Base-by-base conservation (phyloP, 1,284 basidiomycete species). In the Sporisorium reilianum region DNA sequence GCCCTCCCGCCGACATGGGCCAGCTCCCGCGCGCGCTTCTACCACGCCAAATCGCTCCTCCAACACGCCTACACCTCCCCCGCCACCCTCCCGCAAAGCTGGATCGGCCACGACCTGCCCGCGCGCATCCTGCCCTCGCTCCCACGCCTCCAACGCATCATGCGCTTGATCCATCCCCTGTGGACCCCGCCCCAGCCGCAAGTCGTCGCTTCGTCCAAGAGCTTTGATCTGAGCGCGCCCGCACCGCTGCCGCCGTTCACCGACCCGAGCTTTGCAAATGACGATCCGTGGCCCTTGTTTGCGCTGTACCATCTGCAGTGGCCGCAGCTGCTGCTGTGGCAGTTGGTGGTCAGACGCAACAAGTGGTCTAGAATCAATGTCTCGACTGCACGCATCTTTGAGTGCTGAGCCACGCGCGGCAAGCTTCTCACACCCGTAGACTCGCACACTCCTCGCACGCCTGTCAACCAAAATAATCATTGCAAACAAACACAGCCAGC, bases 101-200 rank as follows among this genome's bases (percentile, higher is more conserved):
- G 84, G 86, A 70, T 84, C 30, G 86, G 83, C 40, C 86, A 86
- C 72, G 85, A 85, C 45, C 68, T 85, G 1, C 76, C 84, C 42
- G 84, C 84, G 56, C 82, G 84, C 30, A 75, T 85, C 41, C 69
- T 85, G 14, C 85, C 84, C 16, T 8, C 50, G 4, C 5, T 36
- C 0, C 11, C 23, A 2, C 36, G 55, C 10, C 45, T 68, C 8
- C 64, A 63, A 18, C 6, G 9, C 2, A 3, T 61, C 11, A 55
- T 66, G 55, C 7, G 11, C 8, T 18, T 32, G 0, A 36, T 75
- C 36, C 72, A 75, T 28, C 72, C 72, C 0, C 46, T 70, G 5
- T 75, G 66, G 66, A 30, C 40, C 7, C n/a, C 61, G 2, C 22
- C 54, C 14, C 25, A 45, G 2, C 28, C 28, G 12, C 20, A 54